These are phyloP conservation scores for Tulasnella sp. DNA, from an alignment of 768 basidiomycete genomes.

Conservation along the genomic window DNA sequence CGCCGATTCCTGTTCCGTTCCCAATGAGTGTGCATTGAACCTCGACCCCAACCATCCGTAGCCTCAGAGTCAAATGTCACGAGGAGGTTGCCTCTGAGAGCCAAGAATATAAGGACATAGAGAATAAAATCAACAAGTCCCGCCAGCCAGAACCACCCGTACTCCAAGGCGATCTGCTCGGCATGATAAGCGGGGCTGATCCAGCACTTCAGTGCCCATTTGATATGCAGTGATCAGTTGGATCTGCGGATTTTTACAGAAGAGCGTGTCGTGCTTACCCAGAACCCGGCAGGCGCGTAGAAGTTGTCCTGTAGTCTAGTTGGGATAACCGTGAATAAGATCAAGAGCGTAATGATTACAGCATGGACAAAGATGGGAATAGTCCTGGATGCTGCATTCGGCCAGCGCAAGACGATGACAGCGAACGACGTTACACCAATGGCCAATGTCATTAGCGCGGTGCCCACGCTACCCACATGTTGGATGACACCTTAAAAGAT, in stretches of 20 bases:
- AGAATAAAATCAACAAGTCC: not conserved
- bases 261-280: not conserved
- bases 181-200: no score
- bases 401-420: slow-evolving; percentile 30
- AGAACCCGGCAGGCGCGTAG: not conserved
- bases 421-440: slow-evolving; percentile 35
- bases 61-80: slow-evolving; percentile 16
- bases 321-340: not conserved
- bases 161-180: no score
- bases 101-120: not conserved
- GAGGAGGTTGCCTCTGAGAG: not conserved
- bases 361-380: slow-evolving; percentile 28
- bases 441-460: no score
- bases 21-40: slow-evolving; percentile 27
- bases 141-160: not conserved
- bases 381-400: slow-evolving; percentile 24
- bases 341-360: slow-evolving; percentile 33
- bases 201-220: no score
- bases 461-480: slow-evolving; percentile 34
- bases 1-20: slow-evolving; percentile 36
- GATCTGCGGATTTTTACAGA: no score
- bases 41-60: not conserved
- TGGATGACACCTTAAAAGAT: slow-evolving; percentile 32
- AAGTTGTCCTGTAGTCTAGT: slow-evolving; percentile 24
- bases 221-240: no score